Evolutionary conservation across 2,329 filamentous ascomycete genomes (phyloP).

Genomic region (Sarocladium strictum): DNA sequence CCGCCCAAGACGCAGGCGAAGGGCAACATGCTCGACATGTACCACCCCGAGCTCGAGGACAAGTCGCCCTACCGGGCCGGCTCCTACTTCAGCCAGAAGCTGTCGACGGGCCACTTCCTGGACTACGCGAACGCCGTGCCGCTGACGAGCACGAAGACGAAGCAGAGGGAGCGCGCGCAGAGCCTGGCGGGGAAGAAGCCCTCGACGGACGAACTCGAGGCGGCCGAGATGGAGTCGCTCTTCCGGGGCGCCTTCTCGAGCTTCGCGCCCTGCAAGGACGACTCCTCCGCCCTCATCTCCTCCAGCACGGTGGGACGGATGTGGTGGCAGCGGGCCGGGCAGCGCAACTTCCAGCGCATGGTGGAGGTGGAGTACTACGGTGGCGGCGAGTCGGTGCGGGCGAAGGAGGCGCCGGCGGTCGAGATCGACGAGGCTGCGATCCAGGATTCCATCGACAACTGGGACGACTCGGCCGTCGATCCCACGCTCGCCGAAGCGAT

Average conservation of each 20-base stretch:
- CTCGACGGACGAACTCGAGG: conserved; percentile 48
- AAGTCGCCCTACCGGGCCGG: conserved; percentile 47
- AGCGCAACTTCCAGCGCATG: conserved; percentile 58
- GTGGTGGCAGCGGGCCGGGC: conserved; percentile 71
- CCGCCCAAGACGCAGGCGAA: conserved; percentile 65
- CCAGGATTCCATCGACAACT: conserved; percentile 49
- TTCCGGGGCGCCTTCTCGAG: conserved; percentile 75
- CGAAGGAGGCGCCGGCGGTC: conserved; percentile 26
- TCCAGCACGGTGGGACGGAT: conserved; percentile 61
- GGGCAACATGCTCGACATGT: conserved; percentile 47
- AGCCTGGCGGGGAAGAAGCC: conserved; percentile 58
- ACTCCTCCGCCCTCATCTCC: conserved; percentile 64
- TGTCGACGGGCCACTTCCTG: conserved; percentile 65
- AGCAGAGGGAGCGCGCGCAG: conserved; percentile 66
- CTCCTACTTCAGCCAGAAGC: conserved; percentile 60
- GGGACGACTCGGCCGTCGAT: conserved; percentile 53
- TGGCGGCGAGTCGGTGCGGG: conserved; percentile 30
- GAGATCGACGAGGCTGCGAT: conserved; percentile 48
- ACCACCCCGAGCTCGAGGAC: conserved; percentile 48
- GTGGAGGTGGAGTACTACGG: conserved; percentile 47
- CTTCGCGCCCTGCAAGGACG: conserved; percentile 71
- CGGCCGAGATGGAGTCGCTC: conserved; percentile 65
- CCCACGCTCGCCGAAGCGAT: conserved; percentile 49
- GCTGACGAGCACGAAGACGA: conserved; percentile 48
- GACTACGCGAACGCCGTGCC: conserved; percentile 61